Percentiles rank a stretch among this genome's conserved stretches.
These are phyloP conservation scores for Chlamydomonas sphaeroides DNA, from an alignment of 139 green algal genomes.

Conservation along the genomic window DNA sequence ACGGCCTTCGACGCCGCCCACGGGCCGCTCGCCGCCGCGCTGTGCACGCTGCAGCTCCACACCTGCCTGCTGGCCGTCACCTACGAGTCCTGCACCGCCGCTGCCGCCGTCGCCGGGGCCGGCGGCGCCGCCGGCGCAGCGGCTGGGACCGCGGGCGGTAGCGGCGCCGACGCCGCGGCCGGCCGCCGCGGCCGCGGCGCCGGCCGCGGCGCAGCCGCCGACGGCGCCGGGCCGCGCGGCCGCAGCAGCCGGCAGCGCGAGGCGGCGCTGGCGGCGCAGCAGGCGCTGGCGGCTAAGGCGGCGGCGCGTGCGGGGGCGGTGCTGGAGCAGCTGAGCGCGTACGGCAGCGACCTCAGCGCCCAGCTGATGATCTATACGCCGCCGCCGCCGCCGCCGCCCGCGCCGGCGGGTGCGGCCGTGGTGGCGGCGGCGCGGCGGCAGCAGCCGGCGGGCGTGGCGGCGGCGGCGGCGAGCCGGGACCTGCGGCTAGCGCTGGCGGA, in stretches of 20 bases:
- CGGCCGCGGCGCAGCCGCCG: background rate
- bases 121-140: no score
- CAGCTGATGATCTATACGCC: slow-evolving; percentile 2
- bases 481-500: slow-evolving; percentile 1
- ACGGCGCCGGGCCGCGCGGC: background rate
- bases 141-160: no score
- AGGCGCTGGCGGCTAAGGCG: slow-evolving; percentile 22
- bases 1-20: background rate
- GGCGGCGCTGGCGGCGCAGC: background rate
- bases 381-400: background rate
- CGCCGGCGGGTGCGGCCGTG: background rate
- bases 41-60: slow-evolving; percentile 36
- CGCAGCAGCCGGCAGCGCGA: slow-evolving; percentile 1
- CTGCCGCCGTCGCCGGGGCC: background rate
- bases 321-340: slow-evolving; percentile 24
- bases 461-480: background rate
- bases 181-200: no score
- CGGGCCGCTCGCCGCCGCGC: background rate
- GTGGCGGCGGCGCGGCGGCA: background rate
- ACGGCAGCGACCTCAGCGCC: background rate
- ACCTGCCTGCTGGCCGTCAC: background rate
- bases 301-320: background rate
- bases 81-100: background rate
- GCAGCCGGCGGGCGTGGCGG: background rate
- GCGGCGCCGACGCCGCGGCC: no score